Evolutionary conservation across 345 rosid genomes (phyloP), one percentile per base, ranked within the genome.

Genomic region (Barbarea vulgaris): DNA sequence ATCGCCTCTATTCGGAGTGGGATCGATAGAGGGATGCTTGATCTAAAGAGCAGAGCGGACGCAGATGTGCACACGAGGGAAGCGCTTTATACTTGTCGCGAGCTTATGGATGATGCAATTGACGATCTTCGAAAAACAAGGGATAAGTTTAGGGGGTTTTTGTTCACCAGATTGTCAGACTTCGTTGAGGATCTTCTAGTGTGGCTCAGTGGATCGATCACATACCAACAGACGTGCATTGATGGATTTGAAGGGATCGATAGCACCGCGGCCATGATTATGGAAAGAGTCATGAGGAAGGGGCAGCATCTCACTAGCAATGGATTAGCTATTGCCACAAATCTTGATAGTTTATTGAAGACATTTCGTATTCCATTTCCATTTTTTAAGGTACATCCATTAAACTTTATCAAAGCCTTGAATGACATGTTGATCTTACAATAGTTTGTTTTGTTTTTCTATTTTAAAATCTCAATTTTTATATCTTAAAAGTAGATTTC

Each of bases 171-270:
- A 31, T 7, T 84, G 0, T 72, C 85, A 2, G 76, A 78, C 6
- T 85, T 81, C 34, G 31, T 82, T 1, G 83, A 83, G 3, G 86
- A 89, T 76, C 87, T 94, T 42, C 67, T 70, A 6, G 77, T 85
- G 7, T 91, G 96, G 97, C 86, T 91, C 0, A 89, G 96, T 9
- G 97, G 89, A 14, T 81, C 98, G 0, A 31, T 85, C 48, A 94
- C 96, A 1, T 89, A 83, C 70, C 89, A 91, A 50, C 85, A 91
- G 39, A 91, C 89, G 9, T 94, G 98, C 67, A 50, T 88, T 10
- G 96, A 91, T 2, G 93, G 87, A 0, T 94, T 94, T 53, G 71
- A 71, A 21, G 88, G 91, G 80, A 85, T 90, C 1, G 79, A 89
- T 0, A 77, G 77, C 1, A 69, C 72, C 0, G 85, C 87, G 0